Evolutionary conservation across 805 yeast genomes (phyloP), one percentile per base, ranked within the genome.

Genomic region (Candida glaebosa): DNA sequence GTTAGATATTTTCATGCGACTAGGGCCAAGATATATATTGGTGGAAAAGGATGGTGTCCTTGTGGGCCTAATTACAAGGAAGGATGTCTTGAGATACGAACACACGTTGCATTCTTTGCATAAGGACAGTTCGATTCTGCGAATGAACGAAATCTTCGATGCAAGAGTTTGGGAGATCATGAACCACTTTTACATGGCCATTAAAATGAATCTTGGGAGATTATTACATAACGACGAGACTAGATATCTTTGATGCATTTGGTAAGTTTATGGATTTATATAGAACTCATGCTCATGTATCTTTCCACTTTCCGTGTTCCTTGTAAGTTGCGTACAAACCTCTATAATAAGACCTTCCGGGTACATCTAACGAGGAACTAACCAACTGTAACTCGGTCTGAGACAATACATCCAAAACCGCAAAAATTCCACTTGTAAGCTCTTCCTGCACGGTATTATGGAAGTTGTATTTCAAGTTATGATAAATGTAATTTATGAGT

Each of bases 271-370:
- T 36, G 5, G 14, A 25, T 31, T 36, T 18, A 25, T 31, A 34
- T 19, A 35, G 31, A 15, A 31, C 31, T 34, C 12, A 32, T 48
- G 8, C 5, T 14, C 57, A 78, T 37, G 72, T 75, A 46, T 79
- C 87, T 43, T 66, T 78, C 96, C 96, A 90, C 60, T 84, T 86
- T 37, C 96, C 96, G 45, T 71, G 73, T 54, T 75, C 81, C 57
- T 77, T 79, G 65, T 87, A 91, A 47, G 84, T 87, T 5, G 78
- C 77, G 52, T 85, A 87, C 31, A 90, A 54, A 0, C 77, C 67
- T 53, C 75, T 81, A 69, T 81, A 84, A 51, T 82, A 79, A 1
- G 80, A 71, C 50, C 87, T 76, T 3, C 93, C 84, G 31, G 85
- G 76, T 17, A 65, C 57, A 50, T 91, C 96, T 51, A 89, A 62